Evolutionary conservation across 176 grass and related monocot species (phyloP).

Genomic region (Bonia amplexicaulis): DNA sequence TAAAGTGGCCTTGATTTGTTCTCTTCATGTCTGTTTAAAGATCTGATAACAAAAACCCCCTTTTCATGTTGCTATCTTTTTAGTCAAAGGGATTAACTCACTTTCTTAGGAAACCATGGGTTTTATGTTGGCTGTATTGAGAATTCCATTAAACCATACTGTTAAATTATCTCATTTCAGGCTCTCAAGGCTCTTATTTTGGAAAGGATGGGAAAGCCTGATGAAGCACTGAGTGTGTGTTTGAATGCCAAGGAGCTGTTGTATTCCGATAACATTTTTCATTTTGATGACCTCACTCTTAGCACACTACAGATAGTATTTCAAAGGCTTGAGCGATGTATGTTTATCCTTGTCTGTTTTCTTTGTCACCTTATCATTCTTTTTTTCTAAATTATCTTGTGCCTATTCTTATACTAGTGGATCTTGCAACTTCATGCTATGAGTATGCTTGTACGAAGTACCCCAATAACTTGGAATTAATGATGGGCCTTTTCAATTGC

Average conservation of each 20-base stretch:
- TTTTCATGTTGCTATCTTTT: slow-evolving; percentile 11
- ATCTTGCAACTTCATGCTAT: slow-evolving; percentile 98
- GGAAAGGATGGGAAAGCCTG: slow-evolving; percentile 94
- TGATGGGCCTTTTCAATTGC: slow-evolving; percentile 99
- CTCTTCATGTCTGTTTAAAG: background rate
- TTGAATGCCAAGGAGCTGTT: slow-evolving; percentile 77
- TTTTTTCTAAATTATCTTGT: slow-evolving; percentile 22
- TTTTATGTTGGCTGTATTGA: slow-evolving; percentile 8
- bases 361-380: slow-evolving; percentile 5
- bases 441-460: slow-evolving; percentile 87
- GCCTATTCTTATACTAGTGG: slow-evolving; percentile 52
- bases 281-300: slow-evolving; percentile 93
- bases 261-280: slow-evolving; percentile 63
- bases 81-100: background rate
- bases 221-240: slow-evolving; percentile 72
- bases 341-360: slow-evolving; percentile 8
- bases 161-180: slow-evolving; percentile 47
- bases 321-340: slow-evolving; percentile 87
- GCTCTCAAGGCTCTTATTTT: slow-evolving; percentile 96
- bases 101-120: background rate
- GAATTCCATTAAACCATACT: background rate
- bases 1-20: background rate
- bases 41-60: background rate
- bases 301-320: slow-evolving; percentile 96
- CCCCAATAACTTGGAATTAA: slow-evolving; percentile 86